A percentile compares a stretch with the other conserved stretches of the same genome.
phyloP scores from a whole-genome alignment of 148 eudicot genomes.

The Fagopyrum esculentum region DNA sequence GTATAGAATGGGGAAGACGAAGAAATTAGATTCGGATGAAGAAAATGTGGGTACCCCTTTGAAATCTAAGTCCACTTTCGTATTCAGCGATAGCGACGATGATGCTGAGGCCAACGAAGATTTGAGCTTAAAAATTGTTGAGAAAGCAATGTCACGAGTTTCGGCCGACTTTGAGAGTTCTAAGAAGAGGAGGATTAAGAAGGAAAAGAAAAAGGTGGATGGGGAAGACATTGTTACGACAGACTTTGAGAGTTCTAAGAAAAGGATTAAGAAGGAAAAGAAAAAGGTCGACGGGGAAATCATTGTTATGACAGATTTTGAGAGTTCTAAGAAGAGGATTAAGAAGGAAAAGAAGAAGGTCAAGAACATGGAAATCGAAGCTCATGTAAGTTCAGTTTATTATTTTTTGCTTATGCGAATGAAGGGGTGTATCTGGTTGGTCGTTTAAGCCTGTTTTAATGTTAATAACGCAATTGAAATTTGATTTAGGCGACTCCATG shows the following conservation, averaged over 20 bases:
- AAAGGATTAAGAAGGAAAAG: background rate
- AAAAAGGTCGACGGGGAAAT: slow-evolving; percentile 12
- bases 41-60: background rate
- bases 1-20: slow-evolving; percentile 18
- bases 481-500: background rate
- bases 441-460: background rate
- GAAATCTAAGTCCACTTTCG: background rate
- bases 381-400: slow-evolving; percentile 23
- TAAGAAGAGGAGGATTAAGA: too few relatives aligned
- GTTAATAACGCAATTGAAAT: background rate
- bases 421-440: background rate
- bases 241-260: too few relatives aligned
- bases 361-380: slow-evolving; percentile 19
- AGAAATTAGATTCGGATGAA: slow-evolving; percentile 19
- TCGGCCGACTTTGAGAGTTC: slow-evolving; percentile 3
- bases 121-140: slow-evolving; percentile 71
- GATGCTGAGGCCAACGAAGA: slow-evolving; percentile 85
- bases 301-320: slow-evolving; percentile 19
- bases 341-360: slow-evolving; percentile 23
- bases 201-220: too few relatives aligned
- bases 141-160: slow-evolving; percentile 52
- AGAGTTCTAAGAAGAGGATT: slow-evolving; percentile 17
- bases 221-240: too few relatives aligned
- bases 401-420: background rate
- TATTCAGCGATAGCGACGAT: slow-evolving; percentile 37